phyloP scores from a whole-genome alignment of 176 grass and related monocot genomes.

The Aegilops longissima region DNA sequence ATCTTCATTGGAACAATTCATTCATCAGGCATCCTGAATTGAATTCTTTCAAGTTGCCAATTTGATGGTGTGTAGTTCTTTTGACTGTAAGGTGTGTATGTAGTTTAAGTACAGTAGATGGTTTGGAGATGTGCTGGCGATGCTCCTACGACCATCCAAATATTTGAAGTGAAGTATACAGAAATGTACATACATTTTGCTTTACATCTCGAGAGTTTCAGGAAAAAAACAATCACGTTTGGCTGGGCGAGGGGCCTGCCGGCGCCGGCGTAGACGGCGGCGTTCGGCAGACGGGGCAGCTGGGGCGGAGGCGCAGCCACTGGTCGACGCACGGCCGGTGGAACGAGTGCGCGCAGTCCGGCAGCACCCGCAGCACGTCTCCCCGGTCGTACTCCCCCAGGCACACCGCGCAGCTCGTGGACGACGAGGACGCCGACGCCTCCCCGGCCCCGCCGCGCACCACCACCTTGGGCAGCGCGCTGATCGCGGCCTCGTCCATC shows the following conservation, averaged over 20 bases:
- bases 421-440: neutral
- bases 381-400: constrained; percentile 50
- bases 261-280: constrained; percentile 1
- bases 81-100: too few relatives aligned
- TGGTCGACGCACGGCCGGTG: constrained; percentile 56
- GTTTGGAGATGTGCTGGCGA: too few relatives aligned
- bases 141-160: too few relatives aligned
- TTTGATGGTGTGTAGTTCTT: neutral
- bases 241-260: neutral
- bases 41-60: neutral
- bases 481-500: constrained; percentile 47
- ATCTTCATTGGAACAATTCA: neutral
- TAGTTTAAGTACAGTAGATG: too few relatives aligned
- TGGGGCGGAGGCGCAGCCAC: constrained; percentile 50
- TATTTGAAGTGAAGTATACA: neutral
- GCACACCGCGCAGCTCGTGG: constrained; percentile 50
- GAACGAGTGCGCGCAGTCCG: constrained; percentile 59
- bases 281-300: constrained; percentile 62
- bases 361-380: constrained; percentile 58
- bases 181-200: neutral
- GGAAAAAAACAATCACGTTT: neutral
- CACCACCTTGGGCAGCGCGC: constrained; percentile 32
- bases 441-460: neutral
- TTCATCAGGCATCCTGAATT: neutral
- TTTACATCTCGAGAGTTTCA: neutral